Percentiles rank a stretch among this genome's conserved stretches.
phyloP scores from a whole-genome alignment of 2,329 filamentous ascomycete genomes.

The Chaetothyriales sp. region DNA sequence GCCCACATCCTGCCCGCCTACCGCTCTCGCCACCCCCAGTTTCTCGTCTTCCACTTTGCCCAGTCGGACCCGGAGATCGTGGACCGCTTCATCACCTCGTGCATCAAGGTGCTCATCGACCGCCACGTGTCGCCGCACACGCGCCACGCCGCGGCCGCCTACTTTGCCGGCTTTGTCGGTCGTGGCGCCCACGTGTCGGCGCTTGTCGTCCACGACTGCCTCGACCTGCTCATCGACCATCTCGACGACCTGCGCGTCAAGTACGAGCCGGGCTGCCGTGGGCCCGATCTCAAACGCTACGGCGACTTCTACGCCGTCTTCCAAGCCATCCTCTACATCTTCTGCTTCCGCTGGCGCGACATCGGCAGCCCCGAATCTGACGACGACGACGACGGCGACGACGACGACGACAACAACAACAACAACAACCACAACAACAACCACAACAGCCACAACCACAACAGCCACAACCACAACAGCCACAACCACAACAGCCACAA shows the following conservation, averaged over 20 bases:
- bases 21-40: conserved; percentile 85
- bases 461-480: too few relatives aligned
- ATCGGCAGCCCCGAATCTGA: conserved; percentile 40
- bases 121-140: conserved; percentile 55
- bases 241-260: conserved; percentile 60
- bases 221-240: conserved; percentile 63
- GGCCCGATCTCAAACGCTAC: conserved; percentile 74
- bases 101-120: conserved; percentile 60
- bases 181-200: conserved; percentile 70
- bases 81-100: conserved; percentile 68
- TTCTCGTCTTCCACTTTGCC: conserved; percentile 88
- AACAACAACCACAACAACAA: too few relatives aligned
- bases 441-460: too few relatives aligned
- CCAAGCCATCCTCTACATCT: conserved; percentile 87
- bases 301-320: conserved; percentile 73
- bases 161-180: conserved; percentile 87
- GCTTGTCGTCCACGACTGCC: conserved; percentile 66
- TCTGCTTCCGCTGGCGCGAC: conserved; percentile 96
- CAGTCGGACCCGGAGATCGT: conserved; percentile 67
- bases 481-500: too few relatives aligned
- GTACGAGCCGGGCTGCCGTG: conserved; percentile 59
- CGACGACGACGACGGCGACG: conserved; percentile 43
- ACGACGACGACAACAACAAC: too few relatives aligned
- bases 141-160: conserved; percentile 75
- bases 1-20: conserved; percentile 81